Base-by-base conservation (phyloP, 2,329 filamentous ascomycete genomes). In the Chaetomium globosum region DNA sequence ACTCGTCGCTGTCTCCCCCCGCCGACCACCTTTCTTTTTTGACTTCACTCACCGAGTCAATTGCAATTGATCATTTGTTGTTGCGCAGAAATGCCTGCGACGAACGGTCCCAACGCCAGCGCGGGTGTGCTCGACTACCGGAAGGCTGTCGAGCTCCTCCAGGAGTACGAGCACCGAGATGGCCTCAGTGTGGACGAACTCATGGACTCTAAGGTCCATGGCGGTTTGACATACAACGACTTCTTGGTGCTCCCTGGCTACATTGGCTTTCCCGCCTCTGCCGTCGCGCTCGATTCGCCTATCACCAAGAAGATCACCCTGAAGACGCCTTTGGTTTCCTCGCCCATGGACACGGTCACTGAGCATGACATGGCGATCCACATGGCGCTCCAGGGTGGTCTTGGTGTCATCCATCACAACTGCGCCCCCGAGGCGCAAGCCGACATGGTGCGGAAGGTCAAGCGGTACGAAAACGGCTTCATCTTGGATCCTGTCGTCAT, bases 281-380 rank as follows among this genome's bases (percentile, higher is more conserved):
- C 91, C 69, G 95, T 98, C 71, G 81, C 81, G 57, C 89, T 99
- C 68, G 95, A 98, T 73, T 92, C 94, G 43, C 92, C 92, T 65
- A 85, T 99, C 74, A 99, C 95, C 72, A 97, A 96, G 87, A 89
- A 92, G 75, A 96, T 99, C 80, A 88, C 91, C 43, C 85, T 99
- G 77, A 99, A 97, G 87, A 96, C 93, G 7, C 95, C 95, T 67
- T 93, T 99, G 75, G 87, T 98, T 71, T 99, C 95, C 55, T 98
- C 95, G 48, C 95, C 96, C 74, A 99, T 99, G 95, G 95, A 99
- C 82, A 99, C 95, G 10, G 95, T 99, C 77, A 99, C 96, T 52
- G 95, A 99, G 83, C 91, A 97, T 81, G 94, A 96, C 78, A 99
- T 99, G 96, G 96, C 95, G 70, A 98, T 99, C 74, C 92, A 97